These are phyloP conservation scores for Tetracladium marchalianum DNA, from an alignment of 495 filamentous ascomycete genomes.

Conservation along the genomic window DNA sequence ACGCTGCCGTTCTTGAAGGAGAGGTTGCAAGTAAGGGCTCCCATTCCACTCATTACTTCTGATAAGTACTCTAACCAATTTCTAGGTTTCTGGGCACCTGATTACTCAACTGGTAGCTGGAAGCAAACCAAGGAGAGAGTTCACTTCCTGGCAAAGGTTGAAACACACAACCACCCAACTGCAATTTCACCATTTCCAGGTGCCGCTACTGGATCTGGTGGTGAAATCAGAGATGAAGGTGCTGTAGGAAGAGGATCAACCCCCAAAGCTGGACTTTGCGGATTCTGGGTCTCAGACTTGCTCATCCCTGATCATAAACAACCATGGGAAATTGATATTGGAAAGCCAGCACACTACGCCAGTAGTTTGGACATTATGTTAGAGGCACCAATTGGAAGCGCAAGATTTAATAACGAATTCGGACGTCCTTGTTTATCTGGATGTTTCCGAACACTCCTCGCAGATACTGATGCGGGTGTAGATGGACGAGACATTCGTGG, in stretches of 20 bases:
- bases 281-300: constrained; percentile 91
- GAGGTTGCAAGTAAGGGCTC: constrained; percentile 38
- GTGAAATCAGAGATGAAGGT: constrained; percentile 90
- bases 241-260: constrained; percentile 87
- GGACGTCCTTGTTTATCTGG: constrained; percentile 85
- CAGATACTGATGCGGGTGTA: constrained; percentile 47
- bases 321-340: constrained; percentile 87
- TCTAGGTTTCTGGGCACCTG: constrained; percentile 65
- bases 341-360: constrained; percentile 83
- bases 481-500: constrained; percentile 66
- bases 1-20: constrained; percentile 86
- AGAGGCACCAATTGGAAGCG: constrained; percentile 88
- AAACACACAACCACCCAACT: constrained; percentile 97
- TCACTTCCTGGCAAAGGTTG: constrained; percentile 87
- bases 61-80: too few relatives aligned
- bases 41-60: too few relatives aligned
- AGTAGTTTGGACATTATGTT: constrained; percentile 94
- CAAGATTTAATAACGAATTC: constrained; percentile 96
- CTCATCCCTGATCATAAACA: constrained; percentile 69
- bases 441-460: constrained; percentile 81
- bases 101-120: constrained; percentile 79
- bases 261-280: constrained; percentile 85
- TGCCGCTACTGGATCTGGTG: constrained; percentile 90
- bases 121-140: constrained; percentile 75
- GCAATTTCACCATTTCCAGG: constrained; percentile 82